Percentiles rank a stretch among this genome's conserved stretches.
phyloP scores from a whole-genome alignment of 768 basidiomycete genomes.

The Pleurotus salmoneostramineus region DNA sequence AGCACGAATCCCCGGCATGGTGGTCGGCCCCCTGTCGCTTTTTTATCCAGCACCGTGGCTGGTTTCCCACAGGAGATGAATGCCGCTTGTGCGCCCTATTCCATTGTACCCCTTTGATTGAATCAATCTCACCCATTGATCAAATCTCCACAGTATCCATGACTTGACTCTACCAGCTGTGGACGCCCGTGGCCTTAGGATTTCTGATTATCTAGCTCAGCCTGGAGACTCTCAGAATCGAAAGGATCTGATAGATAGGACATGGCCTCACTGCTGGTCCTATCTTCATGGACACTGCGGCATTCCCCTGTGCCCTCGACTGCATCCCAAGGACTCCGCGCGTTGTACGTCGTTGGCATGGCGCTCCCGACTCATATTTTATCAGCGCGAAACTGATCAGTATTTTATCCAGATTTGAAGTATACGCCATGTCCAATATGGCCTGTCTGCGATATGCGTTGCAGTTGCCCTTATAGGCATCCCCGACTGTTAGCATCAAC shows the following conservation, averaged over 20 bases:
- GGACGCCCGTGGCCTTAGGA: background rate
- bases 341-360: conserved; percentile 23
- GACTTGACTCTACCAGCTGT: conserved; percentile 8
- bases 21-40: conserved; percentile 36
- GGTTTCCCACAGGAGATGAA: conserved; percentile 36
- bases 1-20: conserved; percentile 17
- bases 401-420: conserved; percentile 20
- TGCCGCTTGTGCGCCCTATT: conserved; percentile 35
- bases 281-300: conserved; percentile 29
- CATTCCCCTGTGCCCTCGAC: conserved; percentile 22
- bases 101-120: conserved; percentile 17
- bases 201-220: background rate
- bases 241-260: conserved; percentile 10
- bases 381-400: too few relatives aligned
- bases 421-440: conserved; percentile 31
- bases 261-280: conserved; percentile 29
- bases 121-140: background rate
- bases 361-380: background rate
- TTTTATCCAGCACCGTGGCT: conserved; percentile 35
- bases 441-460: conserved; percentile 22
- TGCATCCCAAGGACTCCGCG: conserved; percentile 23
- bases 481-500: background rate
- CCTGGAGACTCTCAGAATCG: background rate
- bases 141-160: conserved; percentile 22
- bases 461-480: conserved; percentile 24